Conservation (phyloP, 768 basidiomycete species). For the Amyloporia xantha region DNA sequence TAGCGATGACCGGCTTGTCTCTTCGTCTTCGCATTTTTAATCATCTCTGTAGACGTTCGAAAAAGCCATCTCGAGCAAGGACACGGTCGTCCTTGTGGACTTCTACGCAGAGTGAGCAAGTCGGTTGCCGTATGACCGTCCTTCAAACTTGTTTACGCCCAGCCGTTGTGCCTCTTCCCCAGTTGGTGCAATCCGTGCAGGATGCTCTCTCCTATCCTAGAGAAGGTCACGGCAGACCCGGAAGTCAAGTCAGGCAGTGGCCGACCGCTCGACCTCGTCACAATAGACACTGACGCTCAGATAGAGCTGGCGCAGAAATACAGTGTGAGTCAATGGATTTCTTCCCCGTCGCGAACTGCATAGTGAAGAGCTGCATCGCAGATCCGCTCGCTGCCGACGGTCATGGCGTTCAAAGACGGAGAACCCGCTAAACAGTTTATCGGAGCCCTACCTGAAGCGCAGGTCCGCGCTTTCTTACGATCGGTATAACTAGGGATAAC, state of each 20-base stretch:
- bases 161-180: no score
- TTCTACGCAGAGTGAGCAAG: slow-evolving; percentile 73
- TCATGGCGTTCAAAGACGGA: slow-evolving; percentile 69
- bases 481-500: neutral
- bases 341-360: no score
- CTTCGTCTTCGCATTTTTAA: neutral
- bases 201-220: slow-evolving; percentile 61
- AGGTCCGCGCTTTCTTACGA: slow-evolving; percentile 21
- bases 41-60: slow-evolving; percentile 28
- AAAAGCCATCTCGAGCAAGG: slow-evolving; percentile 29
- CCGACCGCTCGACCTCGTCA: slow-evolving; percentile 61
- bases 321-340: slow-evolving; percentile 31
- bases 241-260: slow-evolving; percentile 43
- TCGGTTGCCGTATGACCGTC: neutral
- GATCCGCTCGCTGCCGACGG: slow-evolving; percentile 79
- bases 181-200: slow-evolving; percentile 83
- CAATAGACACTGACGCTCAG: slow-evolving; percentile 58
- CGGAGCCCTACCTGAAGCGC: slow-evolving; percentile 29
- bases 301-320: slow-evolving; percentile 42
- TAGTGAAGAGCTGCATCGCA: no score
- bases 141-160: neutral
- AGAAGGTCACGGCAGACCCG: slow-evolving; percentile 46
- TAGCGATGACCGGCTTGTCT: no score
- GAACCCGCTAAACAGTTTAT: slow-evolving; percentile 52
- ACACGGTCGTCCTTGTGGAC: slow-evolving; percentile 62